Evolutionary conservation across 2,329 filamentous ascomycete genomes (phyloP).

Genomic region (Nemania serpens): DNA sequence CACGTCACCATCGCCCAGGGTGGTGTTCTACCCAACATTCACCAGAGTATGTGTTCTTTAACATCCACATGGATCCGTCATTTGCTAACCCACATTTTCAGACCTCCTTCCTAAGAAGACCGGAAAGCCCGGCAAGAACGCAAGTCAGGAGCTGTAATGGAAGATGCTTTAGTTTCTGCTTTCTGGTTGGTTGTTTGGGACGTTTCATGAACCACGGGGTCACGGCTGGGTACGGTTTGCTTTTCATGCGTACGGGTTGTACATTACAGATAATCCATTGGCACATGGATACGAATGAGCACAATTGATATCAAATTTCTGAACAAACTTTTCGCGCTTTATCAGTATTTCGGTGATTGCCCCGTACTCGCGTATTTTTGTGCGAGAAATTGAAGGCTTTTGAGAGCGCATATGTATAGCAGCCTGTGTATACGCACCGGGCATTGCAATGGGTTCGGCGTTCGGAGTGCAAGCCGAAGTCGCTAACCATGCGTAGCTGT

Average conservation of each 20-base stretch:
- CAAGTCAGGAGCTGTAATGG: slow-evolving; percentile 90
- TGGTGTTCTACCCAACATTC: slow-evolving; percentile 96
- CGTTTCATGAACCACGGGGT: slow-evolving; percentile 80
- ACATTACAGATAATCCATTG: slow-evolving; percentile 69
- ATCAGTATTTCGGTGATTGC: neutral
- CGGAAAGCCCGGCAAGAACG: slow-evolving; percentile 87
- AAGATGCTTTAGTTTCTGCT: slow-evolving; percentile 54
- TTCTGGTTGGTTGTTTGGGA: slow-evolving; percentile 67
- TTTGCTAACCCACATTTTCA: slow-evolving; percentile 46
- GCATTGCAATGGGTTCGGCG: too few relatives aligned
- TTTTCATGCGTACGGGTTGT: slow-evolving; percentile 67
- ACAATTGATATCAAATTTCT: slow-evolving; percentile 47
- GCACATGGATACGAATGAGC: slow-evolving; percentile 69
- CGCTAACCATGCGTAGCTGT: too few relatives aligned
- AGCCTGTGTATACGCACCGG: too few relatives aligned
- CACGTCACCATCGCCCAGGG: slow-evolving; percentile 97
- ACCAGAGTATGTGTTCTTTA: slow-evolving; percentile 76
- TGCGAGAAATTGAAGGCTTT: too few relatives aligned
- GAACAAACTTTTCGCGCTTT: slow-evolving; percentile 41
- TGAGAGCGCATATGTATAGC: too few relatives aligned
- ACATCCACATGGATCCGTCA: slow-evolving; percentile 21
- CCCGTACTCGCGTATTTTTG: too few relatives aligned
- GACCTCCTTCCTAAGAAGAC: slow-evolving; percentile 99
- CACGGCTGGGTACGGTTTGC: slow-evolving; percentile 75
- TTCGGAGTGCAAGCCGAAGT: too few relatives aligned